A percentile compares a stretch with the other conserved stretches of the same genome.
phyloP scores from a whole-genome alignment of 352 stramenopile genomes.

The Phytophthora europaea region DNA sequence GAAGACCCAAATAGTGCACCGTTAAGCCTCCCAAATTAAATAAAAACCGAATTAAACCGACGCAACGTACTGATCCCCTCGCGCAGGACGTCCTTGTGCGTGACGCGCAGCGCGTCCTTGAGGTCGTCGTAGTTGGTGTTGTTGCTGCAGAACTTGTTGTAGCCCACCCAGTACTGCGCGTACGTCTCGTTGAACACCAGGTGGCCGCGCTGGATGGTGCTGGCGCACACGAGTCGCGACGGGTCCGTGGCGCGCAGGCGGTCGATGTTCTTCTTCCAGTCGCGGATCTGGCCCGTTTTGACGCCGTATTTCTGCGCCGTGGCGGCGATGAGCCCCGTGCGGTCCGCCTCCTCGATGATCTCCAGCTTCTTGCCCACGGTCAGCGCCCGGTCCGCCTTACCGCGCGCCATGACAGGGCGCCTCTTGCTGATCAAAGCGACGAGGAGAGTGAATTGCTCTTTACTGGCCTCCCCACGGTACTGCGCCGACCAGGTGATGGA shows the following conservation, averaged over 20 bases:
- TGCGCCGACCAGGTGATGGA: constrained; percentile 1
- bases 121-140: constrained; percentile 80
- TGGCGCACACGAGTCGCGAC: constrained; percentile 82
- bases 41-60: constrained; percentile 1
- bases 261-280: constrained; percentile 91
- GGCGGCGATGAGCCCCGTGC: constrained; percentile 77
- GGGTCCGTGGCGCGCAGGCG: constrained; percentile 80
- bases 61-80: constrained; percentile 80
- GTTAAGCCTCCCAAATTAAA: constrained; percentile 5
- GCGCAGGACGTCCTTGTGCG: constrained; percentile 76
- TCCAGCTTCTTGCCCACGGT: constrained; percentile 92
- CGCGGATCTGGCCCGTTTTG: constrained; percentile 88
- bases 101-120: constrained; percentile 73
- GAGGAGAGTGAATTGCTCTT: constrained; percentile 51
- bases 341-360: constrained; percentile 89
- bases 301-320: constrained; percentile 90
- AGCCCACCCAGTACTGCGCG: constrained; percentile 91
- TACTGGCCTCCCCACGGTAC: constrained; percentile 52
- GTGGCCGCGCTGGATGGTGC: constrained; percentile 85
- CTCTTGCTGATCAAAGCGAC: constrained; percentile 15
- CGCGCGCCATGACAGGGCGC: constrained; percentile 69
- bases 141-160: constrained; percentile 89
- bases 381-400: constrained; percentile 81
- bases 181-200: constrained; percentile 91
- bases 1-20: background rate